A percentile compares a stretch with the other conserved stretches of the same genome.
Evolutionary conservation across 2,329 filamentous ascomycete species (phyloP).

Genomic region (Beauveria australis): DNA sequence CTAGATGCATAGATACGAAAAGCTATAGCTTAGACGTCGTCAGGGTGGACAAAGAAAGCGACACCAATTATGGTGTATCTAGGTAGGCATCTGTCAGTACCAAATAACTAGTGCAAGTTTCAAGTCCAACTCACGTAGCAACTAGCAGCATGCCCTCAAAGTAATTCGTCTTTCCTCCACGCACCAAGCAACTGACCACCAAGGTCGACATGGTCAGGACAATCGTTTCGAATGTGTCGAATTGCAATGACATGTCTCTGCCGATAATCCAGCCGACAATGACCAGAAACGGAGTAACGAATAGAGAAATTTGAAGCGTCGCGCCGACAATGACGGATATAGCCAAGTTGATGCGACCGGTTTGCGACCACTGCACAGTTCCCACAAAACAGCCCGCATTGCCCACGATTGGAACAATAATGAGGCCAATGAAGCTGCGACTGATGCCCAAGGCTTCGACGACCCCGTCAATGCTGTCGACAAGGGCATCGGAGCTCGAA

Average conservation of each 20-base stretch:
- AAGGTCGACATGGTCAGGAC: conserved; percentile 14
- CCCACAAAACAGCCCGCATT: conserved; percentile 14
- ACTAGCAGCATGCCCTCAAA: conserved; percentile 14
- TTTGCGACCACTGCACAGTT: conserved; percentile 14
- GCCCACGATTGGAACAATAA: conserved; percentile 15
- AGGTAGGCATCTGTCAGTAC: neutral
- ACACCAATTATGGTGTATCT: conserved; percentile 10
- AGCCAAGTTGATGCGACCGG: conserved; percentile 14
- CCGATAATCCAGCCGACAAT: conserved; percentile 12
- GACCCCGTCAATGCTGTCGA: conserved; percentile 17
- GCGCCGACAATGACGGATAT: conserved; percentile 15
- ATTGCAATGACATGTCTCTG: conserved; percentile 14
- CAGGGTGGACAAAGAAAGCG: conserved; percentile 7
- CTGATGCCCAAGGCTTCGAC: conserved; percentile 14
- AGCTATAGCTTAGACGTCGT: neutral
- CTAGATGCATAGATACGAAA: too few relatives aligned
- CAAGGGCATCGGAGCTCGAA: conserved; percentile 20
- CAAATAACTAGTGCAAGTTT: too few relatives aligned
- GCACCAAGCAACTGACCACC: conserved; percentile 15
- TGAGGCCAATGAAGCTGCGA: conserved; percentile 15
- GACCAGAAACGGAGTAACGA: conserved; percentile 14
- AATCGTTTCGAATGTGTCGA: conserved; percentile 15
- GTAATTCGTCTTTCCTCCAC: conserved; percentile 14
- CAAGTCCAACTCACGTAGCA: conserved; percentile 9
- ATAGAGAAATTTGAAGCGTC: conserved; percentile 16